These are phyloP conservation scores for Trichoderma hamatum DNA, from an alignment of 2,329 filamentous ascomycete genomes.

Conservation along the genomic window DNA sequence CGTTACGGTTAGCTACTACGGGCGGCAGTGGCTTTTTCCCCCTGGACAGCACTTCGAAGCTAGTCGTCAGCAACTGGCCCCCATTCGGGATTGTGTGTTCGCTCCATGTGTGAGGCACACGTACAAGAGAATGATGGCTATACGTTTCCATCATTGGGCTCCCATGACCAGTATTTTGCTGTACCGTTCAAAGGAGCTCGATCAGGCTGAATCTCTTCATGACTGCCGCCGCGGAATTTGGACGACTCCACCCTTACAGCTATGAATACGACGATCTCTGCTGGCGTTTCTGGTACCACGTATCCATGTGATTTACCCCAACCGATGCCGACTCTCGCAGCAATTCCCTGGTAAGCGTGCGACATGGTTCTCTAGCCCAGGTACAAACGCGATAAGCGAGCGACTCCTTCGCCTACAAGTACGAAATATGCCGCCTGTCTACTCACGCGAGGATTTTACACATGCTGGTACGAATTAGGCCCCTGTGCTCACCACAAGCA, in stretches of 20 bases:
- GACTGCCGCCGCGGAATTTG: background rate
- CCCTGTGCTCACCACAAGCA: background rate
- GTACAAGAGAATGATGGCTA: background rate
- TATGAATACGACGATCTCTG: background rate
- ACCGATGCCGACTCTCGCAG: constrained; percentile 1
- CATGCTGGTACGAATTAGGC: background rate
- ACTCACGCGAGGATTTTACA: background rate
- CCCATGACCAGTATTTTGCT: background rate
- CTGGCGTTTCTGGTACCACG: background rate
- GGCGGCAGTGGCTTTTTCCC: constrained; percentile 15
- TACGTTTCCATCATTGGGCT: background rate
- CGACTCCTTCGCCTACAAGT: constrained; percentile 12
- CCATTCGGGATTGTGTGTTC: background rate
- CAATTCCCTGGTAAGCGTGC: constrained; percentile 16
- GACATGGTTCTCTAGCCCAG: constrained; percentile 19
- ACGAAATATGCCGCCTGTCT: background rate
- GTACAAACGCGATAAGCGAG: constrained; percentile 30
- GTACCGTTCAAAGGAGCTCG: background rate
- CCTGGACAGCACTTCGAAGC: background rate
- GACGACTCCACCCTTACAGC: background rate
- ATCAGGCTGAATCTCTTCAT: background rate
- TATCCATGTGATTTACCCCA: constrained; percentile 12
- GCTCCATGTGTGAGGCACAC: background rate
- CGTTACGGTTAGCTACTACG: constrained; percentile 8
- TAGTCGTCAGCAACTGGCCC: background rate